A percentile compares a stretch with the other conserved stretches of the same genome.
Evolutionary conservation across 1,284 basidiomycete species (phyloP).

Genomic region (Cryptococcus sp.): DNA sequence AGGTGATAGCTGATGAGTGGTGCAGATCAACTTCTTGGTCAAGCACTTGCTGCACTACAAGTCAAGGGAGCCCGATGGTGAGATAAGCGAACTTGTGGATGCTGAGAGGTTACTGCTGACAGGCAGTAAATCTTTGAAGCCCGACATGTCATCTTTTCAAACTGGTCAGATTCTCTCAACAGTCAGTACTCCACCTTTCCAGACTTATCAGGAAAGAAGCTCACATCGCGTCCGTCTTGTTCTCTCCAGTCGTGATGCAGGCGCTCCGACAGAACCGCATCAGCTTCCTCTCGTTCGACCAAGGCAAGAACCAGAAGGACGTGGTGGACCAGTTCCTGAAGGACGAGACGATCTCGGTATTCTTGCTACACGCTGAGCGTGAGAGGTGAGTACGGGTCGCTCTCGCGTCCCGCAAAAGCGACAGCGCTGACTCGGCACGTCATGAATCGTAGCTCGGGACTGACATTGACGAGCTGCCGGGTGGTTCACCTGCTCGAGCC

Average conservation of each 20-base stretch:
- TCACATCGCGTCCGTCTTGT: neutral
- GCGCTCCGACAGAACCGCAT: slow-evolving; percentile 41
- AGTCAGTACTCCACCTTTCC: slow-evolving; percentile 25
- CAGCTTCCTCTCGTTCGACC: slow-evolving; percentile 36
- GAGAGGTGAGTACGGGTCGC: slow-evolving; percentile 30
- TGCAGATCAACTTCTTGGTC: slow-evolving; percentile 45
- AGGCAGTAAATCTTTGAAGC: slow-evolving; percentile 4
- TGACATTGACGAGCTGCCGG: slow-evolving; percentile 47
- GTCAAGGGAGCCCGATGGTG: slow-evolving; percentile 19
- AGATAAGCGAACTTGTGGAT: neutral
- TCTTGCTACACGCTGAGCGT: slow-evolving; percentile 47
- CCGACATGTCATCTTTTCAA: slow-evolving; percentile 48
- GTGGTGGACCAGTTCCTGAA: slow-evolving; percentile 41
- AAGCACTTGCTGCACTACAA: slow-evolving; percentile 41
- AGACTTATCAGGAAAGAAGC: neutral
- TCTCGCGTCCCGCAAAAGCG: neutral
- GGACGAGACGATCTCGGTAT: slow-evolving; percentile 42
- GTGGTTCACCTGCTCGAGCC: slow-evolving; percentile 51
- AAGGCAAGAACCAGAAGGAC: slow-evolving; percentile 32
- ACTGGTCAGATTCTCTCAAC: slow-evolving; percentile 44
- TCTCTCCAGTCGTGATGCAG: slow-evolving; percentile 37
- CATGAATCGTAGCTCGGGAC: slow-evolving; percentile 31
- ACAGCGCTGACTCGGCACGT: neutral
- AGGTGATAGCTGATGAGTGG: neutral
- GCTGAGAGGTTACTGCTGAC: neutral